Conservation (phyloP, 345 rosid species). For the Dipteronia sinensis region DNA sequence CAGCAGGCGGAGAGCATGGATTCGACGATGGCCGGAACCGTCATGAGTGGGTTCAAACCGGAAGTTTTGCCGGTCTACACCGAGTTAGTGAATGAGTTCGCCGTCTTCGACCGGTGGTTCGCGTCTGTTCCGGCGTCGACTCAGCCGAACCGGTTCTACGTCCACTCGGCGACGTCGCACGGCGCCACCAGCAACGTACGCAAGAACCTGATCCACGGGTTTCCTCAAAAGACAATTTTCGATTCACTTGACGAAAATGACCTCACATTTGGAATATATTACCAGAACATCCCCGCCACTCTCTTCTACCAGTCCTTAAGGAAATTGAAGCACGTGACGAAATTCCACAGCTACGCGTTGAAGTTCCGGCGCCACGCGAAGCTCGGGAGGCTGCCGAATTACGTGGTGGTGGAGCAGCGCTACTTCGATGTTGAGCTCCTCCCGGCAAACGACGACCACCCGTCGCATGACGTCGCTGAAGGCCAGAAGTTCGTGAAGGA, state of each 20-base stretch:
- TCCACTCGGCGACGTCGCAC: constrained; percentile 97
- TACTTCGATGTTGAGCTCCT: constrained; percentile 64
- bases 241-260: constrained; percentile 87
- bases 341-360: constrained; percentile 66
- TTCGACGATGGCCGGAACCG: constrained; percentile 59
- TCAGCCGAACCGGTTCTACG: constrained; percentile 96
- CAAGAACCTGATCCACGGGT: constrained; percentile 83
- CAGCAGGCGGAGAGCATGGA: constrained; percentile 83
- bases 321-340: constrained; percentile 61
- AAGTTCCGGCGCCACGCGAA: constrained; percentile 72
- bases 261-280: constrained; percentile 84
- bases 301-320: constrained; percentile 76
- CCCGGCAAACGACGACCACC: constrained; percentile 96
- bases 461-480: constrained; percentile 86
- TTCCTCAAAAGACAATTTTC: constrained; percentile 91
- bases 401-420: constrained; percentile 86
- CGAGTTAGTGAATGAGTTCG: constrained; percentile 82
- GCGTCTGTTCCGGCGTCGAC: constrained; percentile 98
- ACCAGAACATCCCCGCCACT: constrained; percentile 96
- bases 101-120: constrained; percentile 94
- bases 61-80: constrained; percentile 68
- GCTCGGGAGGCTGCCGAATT: constrained; percentile 77
- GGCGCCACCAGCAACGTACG: constrained; percentile 85
- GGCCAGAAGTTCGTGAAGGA: constrained; percentile 96
- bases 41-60: constrained; percentile 91